Conservation (phyloP, 2,329 filamentous ascomycete species). For the Metarhizium brunneum region DNA sequence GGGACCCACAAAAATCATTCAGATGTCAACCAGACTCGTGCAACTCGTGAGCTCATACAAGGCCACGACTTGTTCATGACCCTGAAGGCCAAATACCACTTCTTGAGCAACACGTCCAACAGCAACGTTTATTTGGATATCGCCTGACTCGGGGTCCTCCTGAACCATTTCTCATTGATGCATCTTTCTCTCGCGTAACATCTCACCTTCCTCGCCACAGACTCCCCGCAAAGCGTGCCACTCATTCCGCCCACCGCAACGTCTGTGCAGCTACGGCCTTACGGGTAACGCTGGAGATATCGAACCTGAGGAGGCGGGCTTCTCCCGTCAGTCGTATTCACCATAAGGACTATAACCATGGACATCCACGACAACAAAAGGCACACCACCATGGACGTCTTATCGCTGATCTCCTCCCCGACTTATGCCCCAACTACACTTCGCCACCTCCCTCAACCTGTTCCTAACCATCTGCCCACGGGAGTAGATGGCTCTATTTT, state of each 20-base stretch:
- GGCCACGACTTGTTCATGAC: too few species aligned
- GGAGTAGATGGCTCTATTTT: conserved; percentile 29
- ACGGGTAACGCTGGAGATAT: neutral
- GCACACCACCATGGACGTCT: conserved; percentile 8
- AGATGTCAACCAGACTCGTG: too few species aligned
- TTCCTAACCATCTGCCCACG: conserved; percentile 32
- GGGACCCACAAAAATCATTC: too few species aligned
- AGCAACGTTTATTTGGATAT: too few species aligned
- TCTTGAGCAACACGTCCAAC: too few species aligned
- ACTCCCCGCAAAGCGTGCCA: neutral
- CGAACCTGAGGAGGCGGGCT: neutral
- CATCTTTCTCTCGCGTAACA: too few species aligned
- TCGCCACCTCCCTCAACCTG: conserved; percentile 35
- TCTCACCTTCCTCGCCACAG: too few species aligned
- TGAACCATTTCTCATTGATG: too few species aligned
- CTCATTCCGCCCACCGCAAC: neutral
- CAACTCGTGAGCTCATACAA: too few species aligned
- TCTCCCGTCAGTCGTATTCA: neutral
- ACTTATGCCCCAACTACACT: conserved; percentile 26
- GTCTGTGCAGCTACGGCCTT: neutral
- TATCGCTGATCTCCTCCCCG: conserved; percentile 14
- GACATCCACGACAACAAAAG: neutral
- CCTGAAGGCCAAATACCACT: too few species aligned
- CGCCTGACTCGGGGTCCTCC: too few species aligned
- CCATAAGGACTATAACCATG: neutral